phyloP scores from a whole-genome alignment of 441 rosid genomes.

The Iberis amara region DNA sequence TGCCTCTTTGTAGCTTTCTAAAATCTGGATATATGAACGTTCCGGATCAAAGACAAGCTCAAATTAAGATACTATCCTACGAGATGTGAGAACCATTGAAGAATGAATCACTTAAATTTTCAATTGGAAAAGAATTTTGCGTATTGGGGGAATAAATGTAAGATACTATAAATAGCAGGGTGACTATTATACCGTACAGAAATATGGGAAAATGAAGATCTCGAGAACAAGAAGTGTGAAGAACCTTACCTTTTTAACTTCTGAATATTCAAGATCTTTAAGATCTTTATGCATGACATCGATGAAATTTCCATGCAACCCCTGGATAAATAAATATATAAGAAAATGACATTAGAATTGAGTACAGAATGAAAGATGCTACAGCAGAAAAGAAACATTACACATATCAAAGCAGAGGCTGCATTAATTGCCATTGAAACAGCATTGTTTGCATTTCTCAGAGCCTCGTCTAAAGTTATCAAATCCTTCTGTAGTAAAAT shows the following conservation, averaged over 20 bases:
- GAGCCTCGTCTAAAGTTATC: conserved; percentile 87
- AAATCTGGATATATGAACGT: conserved; percentile 43
- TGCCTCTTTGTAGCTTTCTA: conserved; percentile 62
- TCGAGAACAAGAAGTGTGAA: background rate
- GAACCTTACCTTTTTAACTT: conserved; percentile 50
- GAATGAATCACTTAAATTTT: background rate
- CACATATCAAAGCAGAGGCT: conserved; percentile 53
- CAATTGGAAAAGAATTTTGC: background rate
- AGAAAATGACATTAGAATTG: conserved; percentile 12
- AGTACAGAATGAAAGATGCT: conserved; percentile 7
- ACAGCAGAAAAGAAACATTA: conserved; percentile 34
- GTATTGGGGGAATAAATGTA: conserved; percentile 1
- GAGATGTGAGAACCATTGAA: background rate
- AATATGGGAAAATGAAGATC: background rate
- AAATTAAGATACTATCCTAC: conserved; percentile 5
- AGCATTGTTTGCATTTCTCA: conserved; percentile 76
- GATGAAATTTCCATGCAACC: conserved; percentile 43
- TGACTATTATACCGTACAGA: background rate
- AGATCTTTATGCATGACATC: conserved; percentile 37
- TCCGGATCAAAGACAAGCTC: conserved; percentile 3
- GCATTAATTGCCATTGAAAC: conserved; percentile 70
- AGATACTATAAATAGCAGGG: background rate
- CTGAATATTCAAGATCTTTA: conserved; percentile 54
- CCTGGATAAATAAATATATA: conserved; percentile 44
- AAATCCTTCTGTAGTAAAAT: conserved; percentile 68